phyloP scores from a whole-genome alignment of 2,329 filamentous ascomycete genomes.

The Diatrype stigma region DNA sequence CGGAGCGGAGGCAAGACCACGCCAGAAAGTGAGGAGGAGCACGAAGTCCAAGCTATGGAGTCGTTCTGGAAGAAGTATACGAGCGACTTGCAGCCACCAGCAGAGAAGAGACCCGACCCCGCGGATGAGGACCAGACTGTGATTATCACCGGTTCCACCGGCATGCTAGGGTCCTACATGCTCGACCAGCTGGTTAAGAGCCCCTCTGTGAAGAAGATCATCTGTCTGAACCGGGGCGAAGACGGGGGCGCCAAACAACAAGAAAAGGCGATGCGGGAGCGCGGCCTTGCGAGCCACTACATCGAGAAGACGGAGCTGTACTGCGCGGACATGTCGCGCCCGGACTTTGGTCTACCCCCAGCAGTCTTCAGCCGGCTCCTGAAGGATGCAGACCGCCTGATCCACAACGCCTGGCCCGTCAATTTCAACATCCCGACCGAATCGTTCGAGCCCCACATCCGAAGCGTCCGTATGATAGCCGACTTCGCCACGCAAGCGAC shows the following conservation, averaged over 20 bases:
- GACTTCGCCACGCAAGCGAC: conserved; percentile 32
- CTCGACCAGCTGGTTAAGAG: conserved; percentile 33
- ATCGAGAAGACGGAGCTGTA: conserved; percentile 42
- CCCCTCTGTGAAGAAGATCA: conserved; percentile 34
- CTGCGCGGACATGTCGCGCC: conserved; percentile 42
- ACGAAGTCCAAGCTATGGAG: conserved; percentile 28
- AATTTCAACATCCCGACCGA: conserved; percentile 47
- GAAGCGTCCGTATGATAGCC: conserved; percentile 46
- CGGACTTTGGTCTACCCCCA: conserved; percentile 42
- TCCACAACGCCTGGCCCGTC: conserved; percentile 55
- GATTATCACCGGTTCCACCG: conserved; percentile 45
- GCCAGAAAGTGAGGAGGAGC: conserved; percentile 2
- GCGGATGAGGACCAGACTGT: conserved; percentile 34
- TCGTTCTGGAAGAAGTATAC: conserved; percentile 33
- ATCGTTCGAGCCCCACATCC: conserved; percentile 47
- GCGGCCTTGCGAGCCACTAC: conserved; percentile 33
- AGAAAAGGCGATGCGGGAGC: conserved; percentile 27
- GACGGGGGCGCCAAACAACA: conserved; percentile 39
- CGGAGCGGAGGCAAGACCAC: conserved; percentile 6
- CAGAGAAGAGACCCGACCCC: conserved; percentile 23
- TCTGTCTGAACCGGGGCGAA: conserved; percentile 45
- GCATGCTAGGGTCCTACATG: conserved; percentile 45
- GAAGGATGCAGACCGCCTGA: conserved; percentile 38
- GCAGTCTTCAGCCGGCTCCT: conserved; percentile 33
- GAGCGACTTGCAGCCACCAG: conserved; percentile 17